A percentile compares a stretch with the other conserved stretches of the same genome.
Conservation (phyloP, 1,284 basidiomycete species). For the Ceratobasidium sp. region DNA sequence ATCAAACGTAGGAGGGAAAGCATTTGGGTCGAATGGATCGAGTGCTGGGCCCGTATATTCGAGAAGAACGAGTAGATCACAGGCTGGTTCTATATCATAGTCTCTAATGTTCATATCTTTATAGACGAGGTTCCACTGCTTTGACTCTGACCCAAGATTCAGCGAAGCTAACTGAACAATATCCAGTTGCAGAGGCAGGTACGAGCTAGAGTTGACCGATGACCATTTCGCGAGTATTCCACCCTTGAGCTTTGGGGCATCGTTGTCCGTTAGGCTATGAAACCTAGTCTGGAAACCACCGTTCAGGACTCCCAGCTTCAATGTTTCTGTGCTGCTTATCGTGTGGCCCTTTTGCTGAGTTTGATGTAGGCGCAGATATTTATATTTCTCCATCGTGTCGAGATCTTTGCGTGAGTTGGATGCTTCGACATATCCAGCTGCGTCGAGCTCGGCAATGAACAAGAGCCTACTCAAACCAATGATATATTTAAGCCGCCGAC, state of each 20-base stretch:
- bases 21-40: no score
- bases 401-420: slow-evolving; percentile 4
- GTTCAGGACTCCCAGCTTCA: neutral
- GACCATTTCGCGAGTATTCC: neutral
- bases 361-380: neutral
- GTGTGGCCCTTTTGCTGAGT: neutral
- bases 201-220: neutral
- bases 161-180: slow-evolving; percentile 8
- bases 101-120: neutral
- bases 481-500: neutral
- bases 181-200: neutral
- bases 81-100: neutral
- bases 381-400: neutral
- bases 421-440: neutral
- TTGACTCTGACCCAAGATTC: neutral
- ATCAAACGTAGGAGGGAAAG: neutral
- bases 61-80: slow-evolving; percentile 2
- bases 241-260: neutral
- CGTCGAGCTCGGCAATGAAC: neutral
- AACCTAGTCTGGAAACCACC: neutral
- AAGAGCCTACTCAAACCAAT: neutral
- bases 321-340: neutral
- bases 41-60: neutral
- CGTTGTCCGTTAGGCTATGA: neutral
- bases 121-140: neutral